phyloP scores from a whole-genome alignment of 1,284 basidiomycete genomes.

The Apiotrichum montevideense region DNA sequence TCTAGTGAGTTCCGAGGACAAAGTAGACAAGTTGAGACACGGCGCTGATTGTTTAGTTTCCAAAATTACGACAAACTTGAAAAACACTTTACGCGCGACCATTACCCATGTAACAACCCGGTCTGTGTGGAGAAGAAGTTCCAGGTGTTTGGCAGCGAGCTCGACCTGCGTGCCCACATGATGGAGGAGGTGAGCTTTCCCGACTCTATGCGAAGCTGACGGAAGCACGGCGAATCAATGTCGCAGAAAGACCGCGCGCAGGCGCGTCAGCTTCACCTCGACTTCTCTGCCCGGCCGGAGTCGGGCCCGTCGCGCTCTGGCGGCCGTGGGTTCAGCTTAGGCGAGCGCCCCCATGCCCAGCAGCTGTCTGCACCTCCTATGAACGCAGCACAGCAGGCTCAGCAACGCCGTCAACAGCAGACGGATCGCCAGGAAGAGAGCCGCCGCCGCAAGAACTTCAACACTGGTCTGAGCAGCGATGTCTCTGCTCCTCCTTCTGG shows the following conservation, averaged over 20 bases:
- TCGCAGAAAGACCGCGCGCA: conserved; percentile 68
- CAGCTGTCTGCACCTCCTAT: conserved; percentile 33
- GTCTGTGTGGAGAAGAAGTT: conserved; percentile 83
- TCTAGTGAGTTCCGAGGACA: conserved; percentile 64
- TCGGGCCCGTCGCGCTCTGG: conserved; percentile 8
- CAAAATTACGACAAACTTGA: conserved; percentile 68
- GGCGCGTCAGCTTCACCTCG: conserved; percentile 68
- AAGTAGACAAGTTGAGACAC: neutral
- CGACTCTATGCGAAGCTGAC: neutral
- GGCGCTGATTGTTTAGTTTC: conserved; percentile 54
- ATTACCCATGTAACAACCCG: conserved; percentile 70
- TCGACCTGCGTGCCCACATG: conserved; percentile 90
- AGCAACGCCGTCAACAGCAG: conserved; percentile 33
- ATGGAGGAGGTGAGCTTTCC: conserved; percentile 49
- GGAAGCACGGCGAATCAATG: conserved; percentile 71
- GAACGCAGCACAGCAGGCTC: conserved; percentile 38
- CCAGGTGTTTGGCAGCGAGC: conserved; percentile 78
- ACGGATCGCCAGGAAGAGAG: conserved; percentile 38
- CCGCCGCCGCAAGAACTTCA: conserved; percentile 53
- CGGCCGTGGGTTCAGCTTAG: conserved; percentile 33
- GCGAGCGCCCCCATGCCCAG: conserved; percentile 25
- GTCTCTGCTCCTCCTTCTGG: neutral
- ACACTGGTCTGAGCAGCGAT: conserved; percentile 53
- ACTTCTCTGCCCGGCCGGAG: conserved; percentile 52
- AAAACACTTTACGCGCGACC: conserved; percentile 50